Base-by-base conservation (phyloP, 1,284 basidiomycete species). In the Ceratobasidium sp. region DNA sequence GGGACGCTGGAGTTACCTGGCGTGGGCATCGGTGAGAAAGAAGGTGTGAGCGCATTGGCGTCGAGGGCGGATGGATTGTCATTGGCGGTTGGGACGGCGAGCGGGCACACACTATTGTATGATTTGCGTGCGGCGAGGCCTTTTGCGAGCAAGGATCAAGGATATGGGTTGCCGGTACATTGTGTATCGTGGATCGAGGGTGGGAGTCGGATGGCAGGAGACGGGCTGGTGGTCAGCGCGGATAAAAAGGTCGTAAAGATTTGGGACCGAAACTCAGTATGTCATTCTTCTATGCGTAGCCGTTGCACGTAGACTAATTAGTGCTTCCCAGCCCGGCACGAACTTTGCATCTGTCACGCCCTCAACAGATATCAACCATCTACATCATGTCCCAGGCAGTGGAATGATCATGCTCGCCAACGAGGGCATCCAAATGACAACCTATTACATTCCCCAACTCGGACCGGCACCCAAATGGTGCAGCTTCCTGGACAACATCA, bases 381-480 rank as follows among this genome's bases (percentile, higher is more conserved):
- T 98, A 29, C 94, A 97, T 81, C 92, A 97, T 77, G 84, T 97
- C 57, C 93, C 95, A 0, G 89, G 89, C 15, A 94, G 92, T 65
- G 96, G 96, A 15, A 84, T 98, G 31, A 83, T 98, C 50, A 88
- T 98, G 84, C 90, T 92, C 29, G 95, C 96, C 14, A 97, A 97
- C 81, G 96, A 98, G 81, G 94, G 95, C 22, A 94, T 96, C 65
- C 92, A 94, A 77, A 93, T 98, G 91, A 92, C 90, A 29, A 90
- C 92, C 4, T 97, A 94, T 83, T 99, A 97, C 81, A 92, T 99
- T 54, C 98, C 97, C 19, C 94, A 97, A 79, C 89, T 99, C 5
- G 98, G 98, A 0, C 97, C 97, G 2, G 98, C 98, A 15, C 97
- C 98, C 0, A 89, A 90, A 79, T 99, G 98, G 98, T 96, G 95